Conservation (phyloP, 495 filamentous ascomycete species). For the Xylaria nigripes region DNA sequence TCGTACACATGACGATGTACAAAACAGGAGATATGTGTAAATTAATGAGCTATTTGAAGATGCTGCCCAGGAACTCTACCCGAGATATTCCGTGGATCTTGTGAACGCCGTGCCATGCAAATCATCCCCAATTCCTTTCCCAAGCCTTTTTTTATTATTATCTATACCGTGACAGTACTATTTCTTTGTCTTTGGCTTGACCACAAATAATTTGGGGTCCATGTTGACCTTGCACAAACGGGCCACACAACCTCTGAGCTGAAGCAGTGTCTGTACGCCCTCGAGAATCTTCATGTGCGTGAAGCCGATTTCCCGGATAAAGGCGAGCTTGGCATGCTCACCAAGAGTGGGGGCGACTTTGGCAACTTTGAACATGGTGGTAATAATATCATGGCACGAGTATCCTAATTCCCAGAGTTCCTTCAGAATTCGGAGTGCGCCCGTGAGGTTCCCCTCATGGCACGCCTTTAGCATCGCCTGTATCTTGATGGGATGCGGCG, state of each 20-base stretch:
- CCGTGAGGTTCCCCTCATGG: constrained; percentile 82
- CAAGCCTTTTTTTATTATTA: constrained; percentile 11
- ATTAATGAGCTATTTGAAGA: constrained; percentile 23
- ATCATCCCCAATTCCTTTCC: constrained; percentile 1
- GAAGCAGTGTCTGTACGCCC: constrained; percentile 88
- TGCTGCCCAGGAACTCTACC: not conserved
- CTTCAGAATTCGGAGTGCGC: constrained; percentile 75
- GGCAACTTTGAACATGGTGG: constrained; percentile 97
- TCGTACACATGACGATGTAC: not conserved
- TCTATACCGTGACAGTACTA: not conserved
- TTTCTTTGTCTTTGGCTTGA: constrained; percentile 34
- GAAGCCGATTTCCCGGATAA: constrained; percentile 97
- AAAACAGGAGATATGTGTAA: not conserved
- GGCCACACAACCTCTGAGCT: constrained; percentile 84
- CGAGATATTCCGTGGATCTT: not conserved
- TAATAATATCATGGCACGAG: constrained; percentile 93
- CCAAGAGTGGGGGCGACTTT: constrained; percentile 85
- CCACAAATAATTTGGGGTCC: constrained; percentile 77
- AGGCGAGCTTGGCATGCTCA: constrained; percentile 90
- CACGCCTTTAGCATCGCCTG: constrained; percentile 98
- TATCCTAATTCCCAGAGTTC: constrained; percentile 94
- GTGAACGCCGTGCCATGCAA: constrained; percentile 13
- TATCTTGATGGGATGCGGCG: constrained; percentile 93
- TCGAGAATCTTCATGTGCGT: constrained; percentile 98
- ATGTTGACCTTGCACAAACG: constrained; percentile 91